Percentiles rank a stretch among this genome's conserved stretches.
phyloP scores from a whole-genome alignment of 2,329 filamentous ascomycete species.

The Ophiostoma triangulosporum region DNA sequence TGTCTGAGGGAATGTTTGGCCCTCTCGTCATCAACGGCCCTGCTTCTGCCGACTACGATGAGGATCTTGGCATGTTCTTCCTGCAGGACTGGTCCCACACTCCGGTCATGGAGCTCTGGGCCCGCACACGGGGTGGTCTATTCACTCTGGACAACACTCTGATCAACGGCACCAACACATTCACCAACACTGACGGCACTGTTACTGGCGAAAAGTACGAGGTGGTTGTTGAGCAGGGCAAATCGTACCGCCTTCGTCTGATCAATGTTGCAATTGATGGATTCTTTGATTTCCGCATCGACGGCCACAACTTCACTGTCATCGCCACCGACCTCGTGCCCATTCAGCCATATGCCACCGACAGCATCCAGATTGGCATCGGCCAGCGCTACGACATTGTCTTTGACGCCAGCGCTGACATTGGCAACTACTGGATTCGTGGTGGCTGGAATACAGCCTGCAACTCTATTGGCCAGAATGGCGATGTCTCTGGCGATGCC shows the following conservation, averaged over 20 bases:
- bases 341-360: slow-evolving; percentile 34
- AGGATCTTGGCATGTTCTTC: slow-evolving; percentile 30
- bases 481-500: slow-evolving; percentile 14
- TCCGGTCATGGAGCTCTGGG: slow-evolving; percentile 30
- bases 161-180: slow-evolving; percentile 50
- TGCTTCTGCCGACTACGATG: slow-evolving; percentile 34
- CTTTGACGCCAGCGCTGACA: slow-evolving; percentile 26
- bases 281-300: slow-evolving; percentile 36
- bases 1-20: slow-evolving; percentile 38
- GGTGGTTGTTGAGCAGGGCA: slow-evolving; percentile 30
- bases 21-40: slow-evolving; percentile 37
- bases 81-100: slow-evolving; percentile 36
- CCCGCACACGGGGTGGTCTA: slow-evolving; percentile 29
- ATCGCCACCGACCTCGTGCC: slow-evolving; percentile 40
- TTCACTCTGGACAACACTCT: slow-evolving; percentile 37
- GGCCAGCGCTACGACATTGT: slow-evolving; percentile 32
- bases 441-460: slow-evolving; percentile 15
- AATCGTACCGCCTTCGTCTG: slow-evolving; percentile 33
- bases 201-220: slow-evolving; percentile 20
- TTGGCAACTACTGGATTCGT: slow-evolving; percentile 19
- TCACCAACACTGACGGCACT: slow-evolving; percentile 28
- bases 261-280: slow-evolving; percentile 37
- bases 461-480: slow-evolving; percentile 8
- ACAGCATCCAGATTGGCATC: slow-evolving; percentile 35
- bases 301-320: slow-evolving; percentile 37